These are phyloP conservation scores for Aureobasidium namibiae DNA, from an alignment of 2,329 filamentous ascomycete species.

Conservation along the genomic window DNA sequence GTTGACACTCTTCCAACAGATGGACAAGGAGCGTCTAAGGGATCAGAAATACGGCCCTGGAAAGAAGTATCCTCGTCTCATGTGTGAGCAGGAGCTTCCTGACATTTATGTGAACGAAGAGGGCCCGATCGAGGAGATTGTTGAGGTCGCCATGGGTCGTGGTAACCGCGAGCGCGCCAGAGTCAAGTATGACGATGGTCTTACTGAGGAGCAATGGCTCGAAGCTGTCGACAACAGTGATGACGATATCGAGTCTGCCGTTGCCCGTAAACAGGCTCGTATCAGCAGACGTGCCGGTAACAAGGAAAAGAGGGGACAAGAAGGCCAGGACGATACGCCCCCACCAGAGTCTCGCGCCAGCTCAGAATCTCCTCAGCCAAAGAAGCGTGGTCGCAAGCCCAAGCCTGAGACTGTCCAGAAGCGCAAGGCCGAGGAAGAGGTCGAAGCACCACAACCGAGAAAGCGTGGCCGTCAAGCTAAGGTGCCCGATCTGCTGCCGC, in stretches of 20 bases:
- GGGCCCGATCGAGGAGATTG: conserved; percentile 69
- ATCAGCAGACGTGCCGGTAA: conserved; percentile 74
- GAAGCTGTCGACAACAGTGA: conserved; percentile 97
- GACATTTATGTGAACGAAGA: conserved; percentile 90
- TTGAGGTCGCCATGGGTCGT: conserved; percentile 71
- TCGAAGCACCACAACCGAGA: conserved; percentile 69
- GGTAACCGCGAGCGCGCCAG: conserved; percentile 91
- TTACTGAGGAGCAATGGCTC: conserved; percentile 98
- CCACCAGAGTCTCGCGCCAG: conserved; percentile 68
- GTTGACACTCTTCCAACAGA: conserved; percentile 65
- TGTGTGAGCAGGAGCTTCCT: conserved; percentile 79
- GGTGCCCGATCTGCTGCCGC: conserved; percentile 54
- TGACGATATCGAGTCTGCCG: conserved; percentile 85
- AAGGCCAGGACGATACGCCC: conserved; percentile 60
- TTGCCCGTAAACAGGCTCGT: conserved; percentile 78
- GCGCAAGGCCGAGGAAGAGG: conserved; percentile 74
- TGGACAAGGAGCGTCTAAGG: conserved; percentile 66
- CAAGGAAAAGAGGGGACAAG: conserved; percentile 51
- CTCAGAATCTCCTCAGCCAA: conserved; percentile 62
- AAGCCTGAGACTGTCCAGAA: conserved; percentile 54
- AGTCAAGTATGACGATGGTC: conserved; percentile 91
- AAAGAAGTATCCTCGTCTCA: conserved; percentile 66
- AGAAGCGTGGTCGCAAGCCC: conserved; percentile 76
- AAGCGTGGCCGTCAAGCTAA: conserved; percentile 65
- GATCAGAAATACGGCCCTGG: conserved; percentile 64